These are phyloP conservation scores for Cytospora piceae DNA, from an alignment of 2,329 filamentous ascomycete species.

Conservation along the genomic window DNA sequence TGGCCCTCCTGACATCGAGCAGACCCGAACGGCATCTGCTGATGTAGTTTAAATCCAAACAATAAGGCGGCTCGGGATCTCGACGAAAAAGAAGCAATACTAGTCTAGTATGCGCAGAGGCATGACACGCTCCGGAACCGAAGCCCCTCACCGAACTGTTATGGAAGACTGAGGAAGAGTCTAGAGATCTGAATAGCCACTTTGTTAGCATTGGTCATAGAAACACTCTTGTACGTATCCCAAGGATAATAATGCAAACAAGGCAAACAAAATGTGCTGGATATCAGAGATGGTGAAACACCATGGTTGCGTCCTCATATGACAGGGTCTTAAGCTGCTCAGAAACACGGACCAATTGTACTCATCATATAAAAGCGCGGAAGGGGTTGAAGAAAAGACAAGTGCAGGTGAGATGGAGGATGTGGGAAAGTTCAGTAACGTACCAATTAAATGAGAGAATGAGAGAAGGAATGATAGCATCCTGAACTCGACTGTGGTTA, in stretches of 20 bases:
- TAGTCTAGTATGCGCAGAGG: background rate
- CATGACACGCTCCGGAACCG: background rate
- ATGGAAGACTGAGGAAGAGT: background rate
- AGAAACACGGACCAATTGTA: slow-evolving; percentile 82
- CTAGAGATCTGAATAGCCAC: background rate
- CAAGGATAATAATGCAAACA: background rate
- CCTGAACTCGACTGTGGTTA: background rate
- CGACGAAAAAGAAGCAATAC: background rate
- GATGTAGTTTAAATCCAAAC: background rate
- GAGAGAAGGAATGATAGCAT: background rate
- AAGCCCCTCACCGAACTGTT: background rate
- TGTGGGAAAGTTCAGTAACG: background rate
- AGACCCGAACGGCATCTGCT: background rate
- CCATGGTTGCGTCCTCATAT: slow-evolving; percentile 43
- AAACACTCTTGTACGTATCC: slow-evolving; percentile 2
- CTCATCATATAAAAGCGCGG: slow-evolving; percentile 60
- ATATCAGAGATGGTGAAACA: slow-evolving; percentile 42
- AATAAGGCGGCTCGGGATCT: background rate
- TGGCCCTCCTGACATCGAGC: background rate
- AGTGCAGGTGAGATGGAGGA: background rate
- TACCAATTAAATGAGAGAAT: background rate
- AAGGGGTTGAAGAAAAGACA: background rate
- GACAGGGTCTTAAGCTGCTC: slow-evolving; percentile 80
- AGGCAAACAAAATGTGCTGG: slow-evolving; percentile 2
- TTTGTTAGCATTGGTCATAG: background rate